phyloP scores from a whole-genome alignment of 257 asterid genomes.

The Fraxinus anomala region DNA sequence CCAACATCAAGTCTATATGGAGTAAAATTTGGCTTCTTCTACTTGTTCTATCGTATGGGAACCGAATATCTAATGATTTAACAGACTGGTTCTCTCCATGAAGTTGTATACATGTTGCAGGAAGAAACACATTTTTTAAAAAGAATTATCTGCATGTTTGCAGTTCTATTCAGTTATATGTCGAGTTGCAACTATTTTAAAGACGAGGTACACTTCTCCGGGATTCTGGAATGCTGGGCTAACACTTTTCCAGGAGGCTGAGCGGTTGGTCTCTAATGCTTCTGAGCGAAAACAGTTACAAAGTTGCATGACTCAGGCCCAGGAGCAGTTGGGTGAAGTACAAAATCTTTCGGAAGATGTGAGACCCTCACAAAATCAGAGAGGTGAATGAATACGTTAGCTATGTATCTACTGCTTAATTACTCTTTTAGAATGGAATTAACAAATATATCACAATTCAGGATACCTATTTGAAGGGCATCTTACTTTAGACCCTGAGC shows the following conservation, averaged over 20 bases:
- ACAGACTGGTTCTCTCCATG: neutral
- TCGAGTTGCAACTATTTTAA: constrained; percentile 83
- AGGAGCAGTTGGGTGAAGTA: constrained; percentile 62
- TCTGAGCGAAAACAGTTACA: constrained; percentile 68
- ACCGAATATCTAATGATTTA: too few species aligned
- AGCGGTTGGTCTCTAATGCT: constrained; percentile 47
- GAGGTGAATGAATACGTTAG: constrained; percentile 51
- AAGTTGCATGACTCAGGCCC: constrained; percentile 66
- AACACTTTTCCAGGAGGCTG: constrained; percentile 71
- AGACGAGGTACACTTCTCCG: constrained; percentile 86
- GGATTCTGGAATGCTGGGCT: constrained; percentile 95
- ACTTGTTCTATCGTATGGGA: too few species aligned
- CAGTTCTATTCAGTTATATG: constrained; percentile 75
- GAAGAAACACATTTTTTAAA: neutral
- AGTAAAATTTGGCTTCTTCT: too few species aligned
- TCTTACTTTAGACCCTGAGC: constrained; percentile 92
- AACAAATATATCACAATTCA: constrained; percentile 33
- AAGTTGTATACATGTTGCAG: neutral
- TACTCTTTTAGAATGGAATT: constrained; percentile 12
- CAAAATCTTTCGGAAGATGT: constrained; percentile 47
- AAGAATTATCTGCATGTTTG: constrained; percentile 21
- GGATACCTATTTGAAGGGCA: constrained; percentile 98
- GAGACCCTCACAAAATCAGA: constrained; percentile 39
- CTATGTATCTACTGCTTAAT: neutral
- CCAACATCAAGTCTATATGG: neutral